phyloP scores from a whole-genome alignment of 2,329 filamentous ascomycete genomes.

The Aspergillus tamarii region DNA sequence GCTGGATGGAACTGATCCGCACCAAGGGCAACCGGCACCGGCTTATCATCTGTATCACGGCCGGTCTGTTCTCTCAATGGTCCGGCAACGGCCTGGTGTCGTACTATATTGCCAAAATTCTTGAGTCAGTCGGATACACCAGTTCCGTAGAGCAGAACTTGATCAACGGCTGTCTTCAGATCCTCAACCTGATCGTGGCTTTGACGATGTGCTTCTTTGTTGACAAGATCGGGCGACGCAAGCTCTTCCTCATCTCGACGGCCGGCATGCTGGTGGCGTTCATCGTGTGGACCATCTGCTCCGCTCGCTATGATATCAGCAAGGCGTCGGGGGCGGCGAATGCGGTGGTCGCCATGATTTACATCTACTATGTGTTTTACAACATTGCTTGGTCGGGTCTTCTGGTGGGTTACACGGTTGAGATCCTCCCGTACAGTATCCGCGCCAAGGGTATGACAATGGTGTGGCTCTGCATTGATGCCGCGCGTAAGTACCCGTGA shows the following conservation, averaged over 20 bases:
- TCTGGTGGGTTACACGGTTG: constrained; percentile 46
- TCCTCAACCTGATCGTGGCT: constrained; percentile 44
- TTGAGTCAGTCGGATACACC: constrained; percentile 43
- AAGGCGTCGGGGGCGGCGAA: constrained; percentile 36
- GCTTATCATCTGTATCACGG: constrained; percentile 56
- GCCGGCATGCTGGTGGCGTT: constrained; percentile 50
- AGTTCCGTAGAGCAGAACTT: constrained; percentile 41
- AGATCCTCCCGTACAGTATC: constrained; percentile 55
- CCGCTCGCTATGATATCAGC: constrained; percentile 38
- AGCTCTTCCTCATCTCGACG: constrained; percentile 48
- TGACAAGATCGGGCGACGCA: constrained; percentile 48
- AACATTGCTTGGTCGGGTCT: constrained; percentile 43
- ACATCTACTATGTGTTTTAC: constrained; percentile 48
- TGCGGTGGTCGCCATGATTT: constrained; percentile 48
- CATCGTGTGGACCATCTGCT: constrained; percentile 47
- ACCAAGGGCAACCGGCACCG: constrained; percentile 58
- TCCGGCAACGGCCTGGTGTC: constrained; percentile 53
- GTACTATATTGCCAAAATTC: constrained; percentile 44
- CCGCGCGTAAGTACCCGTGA: constrained; percentile 14
- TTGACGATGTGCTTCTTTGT: constrained; percentile 42
- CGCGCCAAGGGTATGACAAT: constrained; percentile 52
- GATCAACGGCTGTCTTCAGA: constrained; percentile 47
- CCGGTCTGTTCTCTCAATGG: constrained; percentile 63
- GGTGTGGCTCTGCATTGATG: constrained; percentile 39
- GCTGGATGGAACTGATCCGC: constrained; percentile 45